These are phyloP conservation scores for Elsinoe perseae DNA, from an alignment of 2,329 filamentous ascomycete genomes.

Conservation along the genomic window DNA sequence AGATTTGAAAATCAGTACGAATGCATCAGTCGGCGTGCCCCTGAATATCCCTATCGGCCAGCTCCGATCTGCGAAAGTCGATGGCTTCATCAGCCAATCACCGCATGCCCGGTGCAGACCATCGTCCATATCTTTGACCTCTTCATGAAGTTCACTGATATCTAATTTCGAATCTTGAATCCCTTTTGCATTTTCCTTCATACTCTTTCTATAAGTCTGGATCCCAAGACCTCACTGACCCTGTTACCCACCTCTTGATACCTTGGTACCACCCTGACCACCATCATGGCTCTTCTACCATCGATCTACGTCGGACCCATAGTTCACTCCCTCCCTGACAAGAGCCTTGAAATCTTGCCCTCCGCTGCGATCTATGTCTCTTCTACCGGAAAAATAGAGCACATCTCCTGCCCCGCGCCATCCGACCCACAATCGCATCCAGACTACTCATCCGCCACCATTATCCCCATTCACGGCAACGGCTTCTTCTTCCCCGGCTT, in stretches of 20 bases:
- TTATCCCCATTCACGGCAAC: conserved; percentile 36
- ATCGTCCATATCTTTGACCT: neutral
- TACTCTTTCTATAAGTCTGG: neutral
- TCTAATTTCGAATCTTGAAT: too few species aligned
- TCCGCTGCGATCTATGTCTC: conserved; percentile 45
- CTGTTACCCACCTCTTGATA: neutral
- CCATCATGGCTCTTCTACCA: conserved; percentile 19
- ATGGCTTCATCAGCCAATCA: conserved; percentile 1
- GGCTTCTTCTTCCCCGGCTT: conserved; percentile 82
- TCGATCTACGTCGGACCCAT: conserved; percentile 55
- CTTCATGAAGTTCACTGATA: neutral
- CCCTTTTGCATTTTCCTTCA: neutral
- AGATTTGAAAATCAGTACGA: neutral
- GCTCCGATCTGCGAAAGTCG: conserved; percentile 10
- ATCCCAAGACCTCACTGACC: neutral
- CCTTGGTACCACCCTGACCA: neutral
- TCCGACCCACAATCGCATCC: conserved; percentile 22
- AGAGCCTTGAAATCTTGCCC: conserved; percentile 43
- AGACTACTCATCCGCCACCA: conserved; percentile 36
- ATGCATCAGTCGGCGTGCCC: neutral
- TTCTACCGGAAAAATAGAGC: conserved; percentile 44
- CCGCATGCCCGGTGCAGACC: neutral
- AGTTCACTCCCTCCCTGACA: conserved; percentile 47
- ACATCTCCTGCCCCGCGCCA: conserved; percentile 10
- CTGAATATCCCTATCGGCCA: conserved; percentile 12